Evolutionary conservation across 225 moss, liverwort and hornwort species (phyloP), one percentile per base, ranked within the genome.

Genomic region (Asterella californica): DNA sequence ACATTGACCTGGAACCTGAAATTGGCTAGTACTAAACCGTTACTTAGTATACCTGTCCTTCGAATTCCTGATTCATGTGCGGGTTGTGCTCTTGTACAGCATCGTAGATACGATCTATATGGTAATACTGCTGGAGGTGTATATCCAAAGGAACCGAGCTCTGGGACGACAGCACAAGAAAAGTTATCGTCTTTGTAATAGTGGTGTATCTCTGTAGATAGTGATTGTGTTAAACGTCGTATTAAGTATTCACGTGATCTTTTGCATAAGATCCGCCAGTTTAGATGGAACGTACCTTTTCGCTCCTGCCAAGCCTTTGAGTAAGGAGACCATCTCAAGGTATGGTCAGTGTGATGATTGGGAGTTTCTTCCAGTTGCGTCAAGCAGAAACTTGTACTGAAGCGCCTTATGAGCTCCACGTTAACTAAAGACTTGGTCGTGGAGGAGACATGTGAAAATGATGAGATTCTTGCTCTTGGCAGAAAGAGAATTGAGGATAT

Each of bases 81-180:
- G 63, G 25, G 38, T 10, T 27, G 25, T 65, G 47, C 48, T 30
- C 17, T 75, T 68, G 74, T 29, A 12, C 54, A 96, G 91, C 96
- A 96, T 84, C 92, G 92, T 70, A 89, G 92, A 80, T 96, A 92
- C 80, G 92, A 94, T 82, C 83, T 94, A 54, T 91, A 94, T 60
- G 87, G 84, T 42, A 10, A 33, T 42, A 65, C 66, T 42, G 32
- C 33, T 15, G 65, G 32, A 66, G 78, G 17, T 15, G 27, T 30
- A n/a, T 11, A 27, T n/a, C 25, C 63, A 14, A 27, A 38, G 54
- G 62, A 25, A 42, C 4, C 29, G 18, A 37, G 29, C 45, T 27
- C 8, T 46, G 78, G 32, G n/a, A 48, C 46, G 5, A 22, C 32
- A 9, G 34, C 67, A 79, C 46, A 63, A 9, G 38, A 22, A 18